Base-by-base conservation (phyloP, 2,329 filamentous ascomycete species). In the Albifimbria verrucaria region DNA sequence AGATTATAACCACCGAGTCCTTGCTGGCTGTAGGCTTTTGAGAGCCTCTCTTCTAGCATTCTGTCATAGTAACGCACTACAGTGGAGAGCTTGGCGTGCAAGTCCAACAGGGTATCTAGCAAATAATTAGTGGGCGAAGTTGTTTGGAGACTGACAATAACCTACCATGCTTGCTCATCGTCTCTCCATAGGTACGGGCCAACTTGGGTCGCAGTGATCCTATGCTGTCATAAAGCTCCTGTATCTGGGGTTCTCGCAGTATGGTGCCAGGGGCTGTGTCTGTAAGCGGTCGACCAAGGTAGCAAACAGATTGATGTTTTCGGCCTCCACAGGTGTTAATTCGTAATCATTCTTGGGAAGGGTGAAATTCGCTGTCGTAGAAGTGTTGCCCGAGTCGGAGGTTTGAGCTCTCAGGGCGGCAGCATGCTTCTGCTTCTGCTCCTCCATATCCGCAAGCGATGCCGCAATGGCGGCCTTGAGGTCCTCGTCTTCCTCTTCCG, bases 81-180 rank as follows among this genome's bases (percentile, higher is more conserved):
- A 0, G 93, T 97, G 0, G 93, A 94, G 22, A 99, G 78, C 68
- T 99, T 99, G 18, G 92, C 89, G 68, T 99, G 94, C 1, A 99
- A 78, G 68, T 99, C 94, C 22, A 97, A 82, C 10, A 99, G 79
- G 1, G 93, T 94, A 68, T 99, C 92, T 94, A 56, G 17, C 42
- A 20, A 12, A 44, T 17, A 15, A 56, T 68, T 26, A 41, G 17
- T 12, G 11, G 3, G 11, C 2, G 18, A 25, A 22, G 24, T n/a
- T 41, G 17, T 6, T 20, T 12, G 7, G 9, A 17, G 22, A n/a
- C n/a, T n/a, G n/a, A n/a, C n/a, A n/a, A 10, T 21, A 2, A 73
- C 84, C 68, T 76, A 90, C 90, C 92, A 70, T 97, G 94, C 72
- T 99, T 99, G 82, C 94, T 97, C 94, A 99, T 97, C 0, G 94